These are phyloP conservation scores for Chenopodium berlandieri DNA, from an alignment of 148 eudicot species.

Conservation along the genomic window DNA sequence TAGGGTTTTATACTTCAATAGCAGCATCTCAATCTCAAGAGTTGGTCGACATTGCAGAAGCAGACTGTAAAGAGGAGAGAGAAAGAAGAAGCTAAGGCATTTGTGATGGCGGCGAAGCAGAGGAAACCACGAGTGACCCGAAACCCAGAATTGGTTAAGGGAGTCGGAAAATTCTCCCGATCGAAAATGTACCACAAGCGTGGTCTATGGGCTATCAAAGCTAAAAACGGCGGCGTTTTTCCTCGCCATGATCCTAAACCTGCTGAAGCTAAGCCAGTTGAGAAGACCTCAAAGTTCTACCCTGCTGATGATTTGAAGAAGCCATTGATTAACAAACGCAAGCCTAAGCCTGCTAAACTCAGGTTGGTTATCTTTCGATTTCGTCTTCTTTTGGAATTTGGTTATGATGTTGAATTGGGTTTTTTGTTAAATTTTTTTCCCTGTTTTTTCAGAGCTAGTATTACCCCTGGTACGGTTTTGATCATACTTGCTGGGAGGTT, in stretches of 20 bases:
- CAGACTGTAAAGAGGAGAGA: no score
- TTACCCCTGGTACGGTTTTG: constrained; percentile 54
- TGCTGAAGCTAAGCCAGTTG: constrained; percentile 24
- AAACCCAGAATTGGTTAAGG: constrained; percentile 73
- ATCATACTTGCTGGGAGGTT: constrained; percentile 55
- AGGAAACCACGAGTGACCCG: constrained; percentile 28
- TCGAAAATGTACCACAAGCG: constrained; percentile 80
- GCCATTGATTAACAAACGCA: constrained; percentile 69
- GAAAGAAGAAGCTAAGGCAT: neutral
- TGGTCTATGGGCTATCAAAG: constrained; percentile 89
- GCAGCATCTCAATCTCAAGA: no score
- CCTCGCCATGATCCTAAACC: constrained; percentile 53
- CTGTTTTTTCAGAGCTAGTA: constrained; percentile 29
- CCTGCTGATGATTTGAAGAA: constrained; percentile 84
- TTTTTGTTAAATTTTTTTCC: neutral
- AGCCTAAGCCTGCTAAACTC: constrained; percentile 72
- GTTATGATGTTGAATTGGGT: no score
- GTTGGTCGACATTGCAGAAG: no score
- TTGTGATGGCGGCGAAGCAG: constrained; percentile 43
- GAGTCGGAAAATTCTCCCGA: constrained; percentile 60
- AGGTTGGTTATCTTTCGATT: constrained; percentile 35
- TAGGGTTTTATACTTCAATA: no score
- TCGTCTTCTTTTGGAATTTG: neutral
- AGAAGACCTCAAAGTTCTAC: constrained; percentile 60
- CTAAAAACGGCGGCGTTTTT: constrained; percentile 81